Conservation (phyloP, 129 eudicot genomes). For the Flaveria trinervia region DNA sequence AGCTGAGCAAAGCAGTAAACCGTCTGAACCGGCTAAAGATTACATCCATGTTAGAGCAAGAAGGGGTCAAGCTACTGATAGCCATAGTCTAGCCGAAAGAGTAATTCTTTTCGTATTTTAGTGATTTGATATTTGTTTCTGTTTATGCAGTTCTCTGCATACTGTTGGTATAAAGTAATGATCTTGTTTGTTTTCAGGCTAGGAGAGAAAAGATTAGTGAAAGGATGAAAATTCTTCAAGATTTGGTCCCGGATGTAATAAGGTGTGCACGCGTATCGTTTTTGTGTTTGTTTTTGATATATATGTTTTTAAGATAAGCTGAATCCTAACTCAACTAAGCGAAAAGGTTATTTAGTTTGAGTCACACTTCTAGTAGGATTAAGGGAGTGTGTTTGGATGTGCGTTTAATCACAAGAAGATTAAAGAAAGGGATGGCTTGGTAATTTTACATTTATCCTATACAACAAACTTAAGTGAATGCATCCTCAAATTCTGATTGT, state of each 20-base stretch:
- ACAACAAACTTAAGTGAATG: neutral
- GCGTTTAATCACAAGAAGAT: neutral
- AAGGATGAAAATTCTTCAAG: conserved; percentile 96
- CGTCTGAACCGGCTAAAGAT: conserved; percentile 72
- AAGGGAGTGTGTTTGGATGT: neutral
- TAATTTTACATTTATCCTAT: neutral
- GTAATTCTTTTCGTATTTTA: conserved; percentile 39
- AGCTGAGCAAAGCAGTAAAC: conserved; percentile 41
- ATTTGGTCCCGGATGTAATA: conserved; percentile 95
- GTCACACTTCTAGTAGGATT: neutral
- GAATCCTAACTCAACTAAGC: neutral
- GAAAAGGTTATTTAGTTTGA: neutral
- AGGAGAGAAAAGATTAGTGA: conserved; percentile 88
- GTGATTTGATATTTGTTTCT: neutral
- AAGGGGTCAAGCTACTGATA: conserved; percentile 99
- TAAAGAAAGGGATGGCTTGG: conserved; percentile 1
- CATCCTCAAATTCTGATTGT: neutral
- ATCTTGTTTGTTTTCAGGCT: conserved; percentile 46
- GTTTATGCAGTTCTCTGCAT: neutral
- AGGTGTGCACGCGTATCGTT: conserved; percentile 44
- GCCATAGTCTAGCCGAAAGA: conserved; percentile 95
- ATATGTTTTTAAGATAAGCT: neutral
- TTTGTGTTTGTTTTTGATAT: conserved; percentile 9
- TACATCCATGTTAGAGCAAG: conserved; percentile 97
- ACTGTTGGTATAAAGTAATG: conserved; percentile 5